Conservation (phyloP, 1,284 basidiomycete species). For the Puccinia triticina region DNA sequence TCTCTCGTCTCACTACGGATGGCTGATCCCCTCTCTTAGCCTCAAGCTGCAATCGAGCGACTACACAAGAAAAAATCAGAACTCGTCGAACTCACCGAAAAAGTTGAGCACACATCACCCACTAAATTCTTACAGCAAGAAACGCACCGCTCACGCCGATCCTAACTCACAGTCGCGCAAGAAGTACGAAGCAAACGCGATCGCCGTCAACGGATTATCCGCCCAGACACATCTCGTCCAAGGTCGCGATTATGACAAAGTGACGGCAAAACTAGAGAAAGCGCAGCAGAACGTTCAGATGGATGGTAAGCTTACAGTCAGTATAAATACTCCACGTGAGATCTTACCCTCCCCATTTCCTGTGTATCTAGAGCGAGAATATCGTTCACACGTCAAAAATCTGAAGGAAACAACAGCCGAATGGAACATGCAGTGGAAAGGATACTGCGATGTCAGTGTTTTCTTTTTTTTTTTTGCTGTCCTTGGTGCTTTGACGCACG, state of each 20-base stretch:
- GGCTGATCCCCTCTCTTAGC: constrained; percentile 59
- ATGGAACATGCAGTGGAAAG: constrained; percentile 94
- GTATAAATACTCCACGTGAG: background rate
- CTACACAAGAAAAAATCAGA: constrained; percentile 81
- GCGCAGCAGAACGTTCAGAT: constrained; percentile 83
- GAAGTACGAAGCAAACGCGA: constrained; percentile 90
- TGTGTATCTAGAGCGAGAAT: constrained; percentile 67
- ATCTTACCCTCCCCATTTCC: background rate
- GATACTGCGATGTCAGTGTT: constrained; percentile 72
- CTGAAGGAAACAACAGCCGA: constrained; percentile 77
- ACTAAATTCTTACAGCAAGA: background rate
- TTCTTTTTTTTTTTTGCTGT: background rate
- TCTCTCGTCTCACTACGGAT: background rate
- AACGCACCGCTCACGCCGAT: background rate
- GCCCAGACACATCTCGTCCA: constrained; percentile 91
- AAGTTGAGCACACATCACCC: constrained; percentile 61
- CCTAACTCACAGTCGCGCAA: constrained; percentile 70
- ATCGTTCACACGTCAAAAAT: constrained; percentile 79
- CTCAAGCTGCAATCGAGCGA: constrained; percentile 79
- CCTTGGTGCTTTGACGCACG: too few relatives aligned
- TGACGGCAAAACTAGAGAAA: constrained; percentile 81
- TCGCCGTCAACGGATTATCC: constrained; percentile 92
- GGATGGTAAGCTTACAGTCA: constrained; percentile 67
- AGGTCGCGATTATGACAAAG: constrained; percentile 89
- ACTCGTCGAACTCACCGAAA: constrained; percentile 79